phyloP scores from a whole-genome alignment of 179 eudicot species.

The Dionaea muscipula region DNA sequence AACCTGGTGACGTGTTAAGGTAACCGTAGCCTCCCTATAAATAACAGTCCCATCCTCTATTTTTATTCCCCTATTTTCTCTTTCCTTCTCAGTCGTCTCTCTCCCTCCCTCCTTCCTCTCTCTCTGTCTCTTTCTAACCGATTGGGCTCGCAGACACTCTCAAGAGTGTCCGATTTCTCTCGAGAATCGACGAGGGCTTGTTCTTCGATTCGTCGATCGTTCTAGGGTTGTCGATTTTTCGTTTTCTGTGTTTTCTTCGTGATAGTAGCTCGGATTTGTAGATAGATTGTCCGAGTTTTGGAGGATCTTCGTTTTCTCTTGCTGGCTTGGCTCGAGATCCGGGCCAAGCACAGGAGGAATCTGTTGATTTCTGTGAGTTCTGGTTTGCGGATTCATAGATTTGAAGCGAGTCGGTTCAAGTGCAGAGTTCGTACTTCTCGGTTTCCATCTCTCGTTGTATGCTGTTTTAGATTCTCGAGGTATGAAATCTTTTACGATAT shows the following conservation, averaged over 20 bases:
- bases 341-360: conserved; percentile 64
- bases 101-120: no score
- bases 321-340: conserved; percentile 97
- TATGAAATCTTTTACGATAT: conserved; percentile 1
- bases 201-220: conserved; percentile 3
- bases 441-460: no score
- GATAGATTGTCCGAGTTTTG: conserved; percentile 10
- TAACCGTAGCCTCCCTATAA: conserved; percentile 56
- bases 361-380: conserved; percentile 1
- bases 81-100: conserved; percentile 27
- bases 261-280: conserved; percentile 3
- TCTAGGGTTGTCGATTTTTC: conserved; percentile 1
- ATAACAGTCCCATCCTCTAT: conserved; percentile 8
- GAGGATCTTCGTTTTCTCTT: conserved; percentile 2
- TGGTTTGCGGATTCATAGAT: not conserved
- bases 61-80: not conserved
- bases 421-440: no score
- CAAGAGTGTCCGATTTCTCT: not conserved
- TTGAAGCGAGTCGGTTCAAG: conserved; percentile 9
- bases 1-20: conserved; percentile 32
- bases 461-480: not conserved
- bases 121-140: no score
- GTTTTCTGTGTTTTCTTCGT: conserved; percentile 3
- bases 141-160: no score
- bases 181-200: not conserved